Base-by-base conservation (phyloP, 257 asterid genomes). In the Solanum peruvianum region DNA sequence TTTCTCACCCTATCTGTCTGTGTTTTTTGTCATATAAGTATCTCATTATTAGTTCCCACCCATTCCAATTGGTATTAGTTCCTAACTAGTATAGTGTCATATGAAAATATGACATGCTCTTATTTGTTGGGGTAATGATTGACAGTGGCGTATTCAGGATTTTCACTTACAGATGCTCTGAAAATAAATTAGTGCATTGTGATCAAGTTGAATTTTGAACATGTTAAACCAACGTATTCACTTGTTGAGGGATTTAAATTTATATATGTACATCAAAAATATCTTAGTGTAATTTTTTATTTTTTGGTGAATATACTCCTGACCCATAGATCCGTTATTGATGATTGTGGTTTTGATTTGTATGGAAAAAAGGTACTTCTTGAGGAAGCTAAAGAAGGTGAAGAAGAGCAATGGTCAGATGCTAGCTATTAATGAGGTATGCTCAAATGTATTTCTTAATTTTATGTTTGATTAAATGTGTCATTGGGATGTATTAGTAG, bases 331-430 rank as follows among this genome's bases (percentile, higher is more conserved):
- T 23, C 69, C 11, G 69, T 23, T 13, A 4, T 13, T 60, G 27
- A 60, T 60, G 23, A 41, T 49, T 47, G 35, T 44, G 27, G n/a
- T 35, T 44, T 85, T 58, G 42, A 80, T 73, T 39, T 42, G n/a
- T 78, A 6, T 91, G 82, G 87, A 11, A 42, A 23, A 95, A 23
- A 95, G 98, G 98, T 95, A 96, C 41, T 96, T 93, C 62, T 87
- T 96, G 95, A 94, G 98, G 93, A 96, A 94, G 89, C 96, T 96
- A 15, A 96, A 96, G 93, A 96, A 96, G 91, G 98, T 96, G 52
- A 96, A 96, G 88, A 96, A 94, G 93, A 96, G 98, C 92, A 93
- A 91, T 15, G 98, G 98, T 0, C 98, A 96, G 91, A 87, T 96
- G 88, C 96, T 96, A 45, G 98, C 98, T 72, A 94, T 96, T 87